Percentiles rank a stretch among this genome's conserved stretches.
Evolutionary conservation across 208 protist species (phyloP).

Genomic region (Crithidia brevicula): DNA sequence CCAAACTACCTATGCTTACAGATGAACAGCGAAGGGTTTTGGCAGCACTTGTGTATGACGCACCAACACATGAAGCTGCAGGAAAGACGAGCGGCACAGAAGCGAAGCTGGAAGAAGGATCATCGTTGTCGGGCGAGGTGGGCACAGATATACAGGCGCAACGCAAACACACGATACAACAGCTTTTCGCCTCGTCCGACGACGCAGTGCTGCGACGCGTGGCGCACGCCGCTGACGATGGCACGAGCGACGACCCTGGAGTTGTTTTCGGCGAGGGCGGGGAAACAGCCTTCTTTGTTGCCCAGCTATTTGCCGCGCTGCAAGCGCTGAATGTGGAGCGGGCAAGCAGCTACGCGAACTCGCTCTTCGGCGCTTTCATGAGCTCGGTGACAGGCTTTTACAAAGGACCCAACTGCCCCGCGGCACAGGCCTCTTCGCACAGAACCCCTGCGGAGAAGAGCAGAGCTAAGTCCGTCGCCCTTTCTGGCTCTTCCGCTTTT

Average conservation of each 20-base stretch:
- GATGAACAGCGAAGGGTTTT: conserved; percentile 23
- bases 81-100: neutral
- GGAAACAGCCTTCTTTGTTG: conserved; percentile 23
- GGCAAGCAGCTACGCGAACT: conserved; percentile 27
- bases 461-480: neutral
- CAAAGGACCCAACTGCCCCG: neutral
- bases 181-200: conserved; percentile 24
- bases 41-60: conserved; percentile 17
- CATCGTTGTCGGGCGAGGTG: neutral
- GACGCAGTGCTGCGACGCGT: conserved; percentile 36
- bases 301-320: conserved; percentile 44
- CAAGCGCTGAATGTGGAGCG: conserved; percentile 34
- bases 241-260: conserved; percentile 1
- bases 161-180: neutral
- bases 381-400: conserved; percentile 34
- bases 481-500: neutral
- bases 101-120: neutral
- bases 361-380: conserved; percentile 42
- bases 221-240: neutral
- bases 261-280: neutral
- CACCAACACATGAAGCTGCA: neutral
- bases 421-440: neutral
- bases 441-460: neutral
- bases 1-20: conserved; percentile 15
- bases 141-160: neutral